Percentiles rank a stretch among this genome's conserved stretches.
phyloP scores from a whole-genome alignment of 148 eudicot species.

The Rhododendron kiyosumense region DNA sequence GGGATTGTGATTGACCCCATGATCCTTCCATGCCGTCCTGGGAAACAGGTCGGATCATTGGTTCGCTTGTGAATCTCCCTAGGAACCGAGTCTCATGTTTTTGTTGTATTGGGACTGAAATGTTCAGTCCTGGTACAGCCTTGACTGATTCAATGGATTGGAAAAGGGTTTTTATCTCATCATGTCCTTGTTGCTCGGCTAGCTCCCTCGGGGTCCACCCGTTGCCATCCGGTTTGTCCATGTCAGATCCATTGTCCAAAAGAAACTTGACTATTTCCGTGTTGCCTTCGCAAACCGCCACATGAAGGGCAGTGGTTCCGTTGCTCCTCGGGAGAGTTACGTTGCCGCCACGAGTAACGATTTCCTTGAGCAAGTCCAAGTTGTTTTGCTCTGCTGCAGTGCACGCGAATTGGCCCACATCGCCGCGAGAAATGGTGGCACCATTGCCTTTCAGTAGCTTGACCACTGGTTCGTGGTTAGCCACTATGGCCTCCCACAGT shows the following conservation, averaged over 20 bases:
- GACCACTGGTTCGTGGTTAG: conserved; percentile 36
- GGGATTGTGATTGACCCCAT: conserved; percentile 4
- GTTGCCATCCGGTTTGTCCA: conserved; percentile 38
- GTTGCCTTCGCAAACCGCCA: conserved; percentile 73
- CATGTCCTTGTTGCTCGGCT: conserved; percentile 80
- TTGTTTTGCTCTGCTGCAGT: conserved; percentile 51
- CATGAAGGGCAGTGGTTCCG: conserved; percentile 61
- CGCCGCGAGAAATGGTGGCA: conserved; percentile 49
- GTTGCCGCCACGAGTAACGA: conserved; percentile 48
- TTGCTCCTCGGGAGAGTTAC: conserved; percentile 40
- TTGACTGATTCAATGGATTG: conserved; percentile 23
- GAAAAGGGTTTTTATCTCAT: conserved; percentile 49
- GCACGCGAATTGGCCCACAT: conserved; percentile 62
- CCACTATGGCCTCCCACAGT: conserved; percentile 77
- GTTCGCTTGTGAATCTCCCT: conserved; percentile 58
- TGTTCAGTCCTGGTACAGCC: conserved; percentile 14
- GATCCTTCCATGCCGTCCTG: conserved; percentile 24
- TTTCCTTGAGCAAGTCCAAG: conserved; percentile 46
- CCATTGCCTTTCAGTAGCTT: conserved; percentile 46
- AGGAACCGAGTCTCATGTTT: conserved; percentile 24
- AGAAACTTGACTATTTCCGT: conserved; percentile 52
- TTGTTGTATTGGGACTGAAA: conserved; percentile 18
- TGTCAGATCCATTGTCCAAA: conserved; percentile 44
- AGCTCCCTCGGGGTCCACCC: conserved; percentile 67
- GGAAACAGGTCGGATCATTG: conserved; percentile 21